Evolutionary conservation across 75 land plant species (phyloP).

Genomic region (Sequoiadendron giganteum): DNA sequence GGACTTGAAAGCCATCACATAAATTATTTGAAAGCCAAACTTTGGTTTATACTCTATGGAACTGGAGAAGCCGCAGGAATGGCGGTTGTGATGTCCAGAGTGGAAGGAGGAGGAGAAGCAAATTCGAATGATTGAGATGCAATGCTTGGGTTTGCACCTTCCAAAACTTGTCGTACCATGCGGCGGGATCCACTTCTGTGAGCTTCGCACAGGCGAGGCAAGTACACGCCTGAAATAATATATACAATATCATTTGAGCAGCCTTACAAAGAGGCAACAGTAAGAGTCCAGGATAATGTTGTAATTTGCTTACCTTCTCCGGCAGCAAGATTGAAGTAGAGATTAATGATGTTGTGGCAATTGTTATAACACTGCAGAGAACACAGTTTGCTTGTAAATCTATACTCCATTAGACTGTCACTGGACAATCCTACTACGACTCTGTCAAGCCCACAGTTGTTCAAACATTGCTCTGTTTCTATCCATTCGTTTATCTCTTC

Average conservation of each 20-base stretch:
- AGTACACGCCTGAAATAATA: constrained; percentile 14
- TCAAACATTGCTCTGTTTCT: constrained; percentile 52
- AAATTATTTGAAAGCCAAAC: too few species aligned
- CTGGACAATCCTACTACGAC: constrained; percentile 61
- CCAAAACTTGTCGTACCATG: constrained; percentile 8
- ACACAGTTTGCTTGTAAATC: constrained; percentile 55
- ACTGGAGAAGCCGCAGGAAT: not conserved
- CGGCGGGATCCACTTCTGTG: constrained; percentile 12
- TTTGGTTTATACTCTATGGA: not conserved
- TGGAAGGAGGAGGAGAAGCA: not conserved
- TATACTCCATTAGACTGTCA: constrained; percentile 49
- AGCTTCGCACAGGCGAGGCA: constrained; percentile 19
- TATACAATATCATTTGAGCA: too few species aligned
- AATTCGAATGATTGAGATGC: not conserved
- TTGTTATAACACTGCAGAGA: constrained; percentile 44
- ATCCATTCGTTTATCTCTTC: too few species aligned
- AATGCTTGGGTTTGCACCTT: not conserved
- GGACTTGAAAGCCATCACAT: not conserved
- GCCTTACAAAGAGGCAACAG: too few species aligned
- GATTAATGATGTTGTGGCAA: constrained; percentile 75
- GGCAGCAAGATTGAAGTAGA: constrained; percentile 70
- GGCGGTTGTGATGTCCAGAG: not conserved
- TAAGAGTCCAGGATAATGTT: too few species aligned
- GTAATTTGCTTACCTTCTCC: constrained; percentile 53
- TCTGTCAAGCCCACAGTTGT: constrained; percentile 62